These are phyloP conservation scores for Naematelia encephala DNA, from an alignment of 768 basidiomycete species.

Conservation along the genomic window DNA sequence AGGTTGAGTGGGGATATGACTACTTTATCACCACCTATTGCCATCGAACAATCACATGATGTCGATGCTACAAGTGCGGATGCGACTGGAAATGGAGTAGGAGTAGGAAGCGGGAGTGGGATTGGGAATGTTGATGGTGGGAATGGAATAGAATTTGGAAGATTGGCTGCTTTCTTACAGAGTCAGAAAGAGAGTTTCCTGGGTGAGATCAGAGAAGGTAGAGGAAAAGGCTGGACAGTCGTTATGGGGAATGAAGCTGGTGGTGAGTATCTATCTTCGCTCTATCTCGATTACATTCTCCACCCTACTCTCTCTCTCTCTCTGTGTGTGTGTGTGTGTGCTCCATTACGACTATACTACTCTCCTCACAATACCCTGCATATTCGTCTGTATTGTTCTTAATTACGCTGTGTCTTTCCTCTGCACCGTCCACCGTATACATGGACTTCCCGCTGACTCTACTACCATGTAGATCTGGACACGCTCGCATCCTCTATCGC, in stretches of 20 bases:
- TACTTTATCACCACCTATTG: slow-evolving; percentile 4
- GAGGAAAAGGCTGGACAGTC: slow-evolving; percentile 68
- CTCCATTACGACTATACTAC: not conserved
- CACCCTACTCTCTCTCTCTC: not conserved
- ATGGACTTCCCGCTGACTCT: not conserved
- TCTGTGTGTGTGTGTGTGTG: not conserved
- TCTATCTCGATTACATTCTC: not conserved
- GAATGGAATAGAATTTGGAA: slow-evolving; percentile 13
- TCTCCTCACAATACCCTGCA: not conserved
- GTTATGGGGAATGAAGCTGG: slow-evolving; percentile 97
- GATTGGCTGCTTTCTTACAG: slow-evolving; percentile 52
- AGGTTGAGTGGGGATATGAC: not conserved
- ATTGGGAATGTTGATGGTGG: slow-evolving; percentile 3
- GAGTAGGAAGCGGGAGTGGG: not conserved
- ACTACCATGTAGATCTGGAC: slow-evolving; percentile 69
- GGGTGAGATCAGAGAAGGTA: slow-evolving; percentile 56
- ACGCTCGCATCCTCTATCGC: slow-evolving; percentile 79
- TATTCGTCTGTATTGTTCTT: slow-evolving; percentile 2
- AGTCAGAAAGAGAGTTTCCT: slow-evolving; percentile 63
- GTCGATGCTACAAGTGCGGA: slow-evolving; percentile 4
- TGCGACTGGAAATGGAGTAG: not conserved
- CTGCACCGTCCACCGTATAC: not conserved
- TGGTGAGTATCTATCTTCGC: slow-evolving; percentile 57
- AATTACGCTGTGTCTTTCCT: slow-evolving; percentile 23
- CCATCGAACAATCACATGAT: not conserved